These are phyloP conservation scores for Phialophora chinensis DNA, from an alignment of 2,329 filamentous ascomycete species.

Conservation along the genomic window DNA sequence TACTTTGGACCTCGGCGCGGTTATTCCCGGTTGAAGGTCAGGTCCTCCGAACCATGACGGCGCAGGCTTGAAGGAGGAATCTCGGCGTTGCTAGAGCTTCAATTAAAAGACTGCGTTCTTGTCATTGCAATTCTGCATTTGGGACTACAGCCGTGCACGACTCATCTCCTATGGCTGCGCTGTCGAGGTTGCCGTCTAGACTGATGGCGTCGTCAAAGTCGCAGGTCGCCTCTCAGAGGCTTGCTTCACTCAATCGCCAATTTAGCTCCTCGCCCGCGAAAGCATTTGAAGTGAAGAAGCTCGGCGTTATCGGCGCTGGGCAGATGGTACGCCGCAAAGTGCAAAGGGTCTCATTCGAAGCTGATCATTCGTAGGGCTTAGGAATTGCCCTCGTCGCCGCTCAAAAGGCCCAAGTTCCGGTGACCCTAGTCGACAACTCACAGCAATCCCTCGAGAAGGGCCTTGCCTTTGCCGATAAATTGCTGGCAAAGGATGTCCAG, in stretches of 20 bases:
- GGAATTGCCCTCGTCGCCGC: conserved; percentile 96
- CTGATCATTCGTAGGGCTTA: conserved; percentile 68
- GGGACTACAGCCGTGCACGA: not conserved
- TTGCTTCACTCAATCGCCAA: conserved; percentile 50
- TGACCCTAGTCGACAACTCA: conserved; percentile 83
- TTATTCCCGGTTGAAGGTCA: not conserved
- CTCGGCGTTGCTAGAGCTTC: conserved; percentile 8
- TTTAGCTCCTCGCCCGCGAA: conserved; percentile 72
- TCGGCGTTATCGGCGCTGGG: conserved; percentile 92
- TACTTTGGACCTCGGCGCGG: not conserved
- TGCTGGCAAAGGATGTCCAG: conserved; percentile 88
- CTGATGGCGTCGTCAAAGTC: conserved; percentile 46
- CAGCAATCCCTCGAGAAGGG: conserved; percentile 87
- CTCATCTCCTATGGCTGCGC: conserved; percentile 29
- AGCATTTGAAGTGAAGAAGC: conserved; percentile 76
- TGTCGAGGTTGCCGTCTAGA: conserved; percentile 42
- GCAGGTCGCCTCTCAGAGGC: conserved; percentile 44
- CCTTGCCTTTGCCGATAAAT: conserved; percentile 91
- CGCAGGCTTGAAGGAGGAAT: conserved; percentile 21
- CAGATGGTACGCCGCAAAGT: conserved; percentile 76
- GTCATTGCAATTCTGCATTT: not conserved
- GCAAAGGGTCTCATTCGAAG: not conserved
- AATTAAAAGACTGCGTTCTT: conserved; percentile 1
- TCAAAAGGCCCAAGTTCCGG: conserved; percentile 79
- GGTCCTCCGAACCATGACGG: not conserved